Base-by-base conservation (phyloP, 257 asterid genomes). In the Catharanthus roseus region DNA sequence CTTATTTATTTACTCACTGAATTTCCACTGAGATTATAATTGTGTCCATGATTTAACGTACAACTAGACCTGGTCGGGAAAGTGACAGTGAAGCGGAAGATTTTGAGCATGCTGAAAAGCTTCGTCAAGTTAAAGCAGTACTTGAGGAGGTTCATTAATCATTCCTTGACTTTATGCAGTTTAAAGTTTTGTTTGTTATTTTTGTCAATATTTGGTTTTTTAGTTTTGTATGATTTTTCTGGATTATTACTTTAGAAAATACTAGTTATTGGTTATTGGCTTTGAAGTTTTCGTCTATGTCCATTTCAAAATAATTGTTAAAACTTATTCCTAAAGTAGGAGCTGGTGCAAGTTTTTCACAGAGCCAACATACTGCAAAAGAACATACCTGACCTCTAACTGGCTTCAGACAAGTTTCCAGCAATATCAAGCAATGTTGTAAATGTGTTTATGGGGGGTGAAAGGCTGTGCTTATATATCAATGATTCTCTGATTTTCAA, bases 71-170 rank as follows among this genome's bases (percentile, higher is more conserved):
- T 79, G 97, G 84, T 69, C 92, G 87, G 66, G 97, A 87, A 82
- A 91, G 97, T 85, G 99, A 95, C 71, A 91, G 96, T 72, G 99
- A 95, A 84, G 96, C 97, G 57, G 99, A 95, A 71, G 97, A 89
- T 67, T 74, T 82, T 39, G 99, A 95, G 85, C 99, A 95, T 80
- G 95, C 99, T 74, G 99, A 95, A 81, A 95, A 95, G 87, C 97
- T 95, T 79, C 99, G 99, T 57, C 99, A 88, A 88, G 99, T 95
- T 86, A 95, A 95, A 84, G 99, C 99, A 44, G 99, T 95, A 79
- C 99, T 95, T 78, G 99, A 95, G 86, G 99, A 95, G 97, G 99
- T 95, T 82, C 50, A 58, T 81, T 72, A 75, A 31, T 53, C 28
- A 51, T 57, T 53, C 62, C 53, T 66, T 68, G 24, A 54, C 19